phyloP scores from a whole-genome alignment of 208 protist genomes.

The Tritrichomonas musculus region DNA sequence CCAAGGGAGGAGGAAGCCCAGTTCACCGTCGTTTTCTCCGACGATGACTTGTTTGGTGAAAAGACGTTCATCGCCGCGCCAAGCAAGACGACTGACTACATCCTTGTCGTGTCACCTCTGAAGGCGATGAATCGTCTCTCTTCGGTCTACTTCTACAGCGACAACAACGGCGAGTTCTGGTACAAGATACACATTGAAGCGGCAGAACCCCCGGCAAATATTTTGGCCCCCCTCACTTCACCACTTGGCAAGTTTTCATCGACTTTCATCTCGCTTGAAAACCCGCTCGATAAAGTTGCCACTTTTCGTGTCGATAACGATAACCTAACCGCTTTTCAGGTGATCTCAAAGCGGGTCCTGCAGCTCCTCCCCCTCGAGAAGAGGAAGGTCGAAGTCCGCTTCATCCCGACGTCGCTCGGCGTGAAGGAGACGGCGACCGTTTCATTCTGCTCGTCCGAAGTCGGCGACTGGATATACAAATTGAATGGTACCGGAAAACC shows the following conservation, averaged over 20 bases:
- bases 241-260: background rate
- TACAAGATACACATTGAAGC: background rate
- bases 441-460: background rate
- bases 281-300: background rate
- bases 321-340: background rate
- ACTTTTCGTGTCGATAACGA: background rate
- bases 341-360: background rate
- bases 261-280: background rate
- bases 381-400: background rate
- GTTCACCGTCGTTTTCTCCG: background rate
- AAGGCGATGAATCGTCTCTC: background rate
- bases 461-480: background rate
- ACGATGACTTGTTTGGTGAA: conserved; percentile 29
- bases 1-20: background rate
- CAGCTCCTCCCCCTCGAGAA: background rate
- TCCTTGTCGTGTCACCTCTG: background rate
- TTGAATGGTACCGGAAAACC: background rate
- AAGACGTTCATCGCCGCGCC: background rate
- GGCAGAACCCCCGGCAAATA: background rate
- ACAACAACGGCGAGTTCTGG: background rate
- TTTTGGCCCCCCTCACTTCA: background rate
- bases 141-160: background rate
- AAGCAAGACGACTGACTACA: background rate
- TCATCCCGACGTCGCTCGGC: background rate
- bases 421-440: background rate